Evolutionary conservation across 2,329 filamentous ascomycete species (phyloP), one percentile per base, ranked within the genome.

Genomic region (Aspergillus quadrilineatus): DNA sequence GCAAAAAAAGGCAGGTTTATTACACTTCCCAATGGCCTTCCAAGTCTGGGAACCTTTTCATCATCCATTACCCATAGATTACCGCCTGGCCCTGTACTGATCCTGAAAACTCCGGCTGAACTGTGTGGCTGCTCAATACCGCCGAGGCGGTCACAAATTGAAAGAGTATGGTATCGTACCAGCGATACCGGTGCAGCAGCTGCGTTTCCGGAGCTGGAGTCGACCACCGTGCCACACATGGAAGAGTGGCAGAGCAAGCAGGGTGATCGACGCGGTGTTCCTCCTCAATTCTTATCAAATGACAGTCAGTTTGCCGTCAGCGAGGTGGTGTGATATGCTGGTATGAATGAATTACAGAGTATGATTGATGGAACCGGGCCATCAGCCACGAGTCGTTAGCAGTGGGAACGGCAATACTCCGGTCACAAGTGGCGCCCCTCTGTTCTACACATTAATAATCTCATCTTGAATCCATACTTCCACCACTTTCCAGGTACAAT

Each of bases 91-190:
- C 22, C 48, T 32, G 48, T 37, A 51, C 15, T 28, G 39, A 50
- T 41, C 39, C 41, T 44, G 41, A 52, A 36, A 28, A 46, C 14
- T 14, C 5, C 34, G 44, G 28, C 6, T 14, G 44, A 32, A 44
- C 42, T 44, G 53, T 58, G 57, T 50, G 47, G 43, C 26, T 44
- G 15, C 42, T 10, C 22, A 47, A 22, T 22, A 26, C 37, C 26
- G 1, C n/a, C 37, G 6, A 15, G 37, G 37, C 34, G 34, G 54
- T 56, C 46, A 22, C 17, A 48, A 55, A 48, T 17, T n/a, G 57
- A 54, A 52, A 39, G 36, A 3, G 43, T 52, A 57, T 48, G 17
- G 59, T 60, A 57, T 55, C 43, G 46, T 63, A 63, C 59, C 56
- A 41, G 46, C 36, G 53, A 46, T n/a, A 49, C 28, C 30, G 29